Evolutionary conservation across 2,329 filamentous ascomycete genomes (phyloP), one percentile per base, ranked within the genome.

Genomic region (Colletotrichum chrysophilum): DNA sequence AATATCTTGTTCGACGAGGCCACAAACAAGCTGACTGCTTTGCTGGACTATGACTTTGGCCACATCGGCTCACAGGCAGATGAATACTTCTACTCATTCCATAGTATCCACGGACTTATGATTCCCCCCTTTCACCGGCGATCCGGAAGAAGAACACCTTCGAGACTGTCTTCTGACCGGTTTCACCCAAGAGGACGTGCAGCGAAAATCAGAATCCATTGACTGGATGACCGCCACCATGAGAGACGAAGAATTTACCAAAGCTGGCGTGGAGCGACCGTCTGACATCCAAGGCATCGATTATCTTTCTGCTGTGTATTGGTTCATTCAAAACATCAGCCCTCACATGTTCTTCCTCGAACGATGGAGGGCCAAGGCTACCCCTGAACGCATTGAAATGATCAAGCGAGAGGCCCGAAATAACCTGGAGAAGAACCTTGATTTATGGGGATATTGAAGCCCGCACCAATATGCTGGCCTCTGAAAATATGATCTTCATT

Each of bases 401-500:
- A 48, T 48, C 38, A 52, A 52, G 43, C 5, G n/a, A 1, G 43
- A 52, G 10, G 43, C 43, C 0, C 2, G n/a, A 2, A 52, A 24
- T 2, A 52, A 24, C 10, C 12, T 52, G 6, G 43, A 21, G 43
- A 52, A 21, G 43, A 52, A 24, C 10, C 43, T 52, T 0, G n/a
- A 21, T 7, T 10, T 52, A 1, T 52, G 43, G 43, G 43, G n/a
- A 3, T 52, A 24, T 18, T 13, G 3, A 52, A 13, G 1, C 2
- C 1, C 2, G 10, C 5, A 48, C 10, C n/a, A 4, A 4, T 21
- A 21, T 21, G 10, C 0, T 52, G 8, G n/a, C n/a, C 0, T 52
- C n/a, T 2, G n/a, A 5, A 21, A 10, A 21, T 21, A 0, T 13
- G n/a, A 2, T 0, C 43, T 21, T 52, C 10, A 21, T 13, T n/a